Conservation (phyloP, 2,329 filamentous ascomycete genomes). For the Scorias spongiosa region DNA sequence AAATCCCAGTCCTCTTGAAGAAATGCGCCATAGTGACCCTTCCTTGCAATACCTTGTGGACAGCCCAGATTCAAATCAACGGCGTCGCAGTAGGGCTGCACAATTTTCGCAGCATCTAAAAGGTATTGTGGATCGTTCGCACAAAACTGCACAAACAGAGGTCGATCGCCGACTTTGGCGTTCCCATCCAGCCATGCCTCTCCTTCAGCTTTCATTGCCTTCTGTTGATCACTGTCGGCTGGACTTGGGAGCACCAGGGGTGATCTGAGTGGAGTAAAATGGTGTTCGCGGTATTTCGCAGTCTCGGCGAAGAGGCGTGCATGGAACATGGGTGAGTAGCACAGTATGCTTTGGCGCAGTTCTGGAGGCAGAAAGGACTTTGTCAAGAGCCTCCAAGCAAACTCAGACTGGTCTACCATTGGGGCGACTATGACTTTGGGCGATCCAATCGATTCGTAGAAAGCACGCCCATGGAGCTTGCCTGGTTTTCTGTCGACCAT, state of each 20-base stretch:
- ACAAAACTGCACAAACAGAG: conserved; percentile 93
- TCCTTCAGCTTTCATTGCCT: conserved; percentile 3
- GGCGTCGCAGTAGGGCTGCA: conserved; percentile 80
- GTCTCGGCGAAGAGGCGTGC: conserved; percentile 73
- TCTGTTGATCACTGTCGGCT: conserved; percentile 9
- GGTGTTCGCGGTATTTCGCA: conserved; percentile 57
- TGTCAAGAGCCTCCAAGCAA: conserved; percentile 94
- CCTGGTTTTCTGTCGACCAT: conserved; percentile 8
- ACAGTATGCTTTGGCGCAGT: conserved; percentile 48
- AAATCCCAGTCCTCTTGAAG: conserved; percentile 83
- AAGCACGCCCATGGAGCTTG: conserved; percentile 51
- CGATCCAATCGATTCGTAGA: conserved; percentile 88
- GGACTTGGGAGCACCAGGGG: conserved; percentile 10
- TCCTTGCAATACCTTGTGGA: conserved; percentile 84
- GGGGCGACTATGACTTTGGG: conserved; percentile 84
- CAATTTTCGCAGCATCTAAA: conserved; percentile 61
- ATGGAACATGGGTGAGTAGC: conserved; percentile 94
- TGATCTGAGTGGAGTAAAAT: conserved; percentile 56
- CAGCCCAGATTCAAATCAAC: conserved; percentile 93
- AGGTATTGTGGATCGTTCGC: conserved; percentile 72
- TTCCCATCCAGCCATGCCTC: conserved; percentile 69
- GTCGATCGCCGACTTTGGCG: conserved; percentile 57
- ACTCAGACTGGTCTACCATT: conserved; percentile 98
- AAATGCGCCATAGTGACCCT: conserved; percentile 86
- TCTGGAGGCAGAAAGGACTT: conserved; percentile 69